Conservation (phyloP, 23 red algal species). For the Cyanidiococcus yangmingshanensis region DNA sequence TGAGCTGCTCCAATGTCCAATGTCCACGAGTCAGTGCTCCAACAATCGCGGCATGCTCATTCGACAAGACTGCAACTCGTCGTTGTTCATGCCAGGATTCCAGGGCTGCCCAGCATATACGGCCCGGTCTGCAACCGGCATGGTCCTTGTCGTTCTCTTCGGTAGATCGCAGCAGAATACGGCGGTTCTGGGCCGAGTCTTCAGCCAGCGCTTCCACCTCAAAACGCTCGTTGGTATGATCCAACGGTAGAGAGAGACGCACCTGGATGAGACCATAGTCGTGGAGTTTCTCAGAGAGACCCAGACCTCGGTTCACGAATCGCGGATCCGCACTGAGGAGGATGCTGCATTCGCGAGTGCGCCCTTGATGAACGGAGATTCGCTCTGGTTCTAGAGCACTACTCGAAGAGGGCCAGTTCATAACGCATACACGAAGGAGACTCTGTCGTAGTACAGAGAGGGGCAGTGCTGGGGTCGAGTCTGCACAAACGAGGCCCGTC, state of each 20-base stretch:
- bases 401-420: background rate
- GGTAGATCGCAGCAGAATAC: background rate
- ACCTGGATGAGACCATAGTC: constrained; percentile 10
- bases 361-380: background rate
- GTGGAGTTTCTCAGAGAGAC: background rate
- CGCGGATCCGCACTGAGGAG: background rate
- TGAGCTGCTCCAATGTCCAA: background rate
- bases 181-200: background rate
- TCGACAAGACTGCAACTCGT: background rate
- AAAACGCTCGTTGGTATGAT: background rate
- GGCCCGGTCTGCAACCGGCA: background rate
- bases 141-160: background rate
- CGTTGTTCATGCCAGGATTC: background rate
- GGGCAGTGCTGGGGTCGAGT: background rate
- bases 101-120: background rate
- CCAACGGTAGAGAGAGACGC: background rate
- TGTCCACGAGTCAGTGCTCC: background rate
- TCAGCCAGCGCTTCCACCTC: background rate
- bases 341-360: background rate
- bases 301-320: background rate
- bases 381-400: background rate
- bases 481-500: background rate
- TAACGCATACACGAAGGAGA: background rate
- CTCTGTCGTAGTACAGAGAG: background rate
- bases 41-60: background rate